Evolutionary conservation across 2,329 filamentous ascomycete genomes (phyloP), one percentile per base, ranked within the genome.

Genomic region (Parastagonospora nodorum): DNA sequence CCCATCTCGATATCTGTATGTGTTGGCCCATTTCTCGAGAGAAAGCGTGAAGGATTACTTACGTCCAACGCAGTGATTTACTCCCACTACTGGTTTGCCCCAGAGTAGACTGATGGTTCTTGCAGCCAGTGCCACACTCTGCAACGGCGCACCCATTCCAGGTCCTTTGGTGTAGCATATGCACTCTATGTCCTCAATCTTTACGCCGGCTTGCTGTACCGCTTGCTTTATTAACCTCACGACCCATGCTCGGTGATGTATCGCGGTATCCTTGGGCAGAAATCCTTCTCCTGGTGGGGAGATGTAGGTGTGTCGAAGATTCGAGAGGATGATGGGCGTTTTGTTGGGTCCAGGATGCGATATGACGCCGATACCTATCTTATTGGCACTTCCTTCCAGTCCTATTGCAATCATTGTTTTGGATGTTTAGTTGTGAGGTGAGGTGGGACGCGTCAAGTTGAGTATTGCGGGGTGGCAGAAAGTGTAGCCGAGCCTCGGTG

Each of bases 61-160:
- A 84, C 81, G 94, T 37, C 94, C 94, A 41, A 99, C 90, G 75
- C 94, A 99, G 77, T 99, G 94, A 76, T 99, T 99, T 24, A 99
- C 94, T 19, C 92, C 93, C 2, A 99, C 88, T 32, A 99, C 80
- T n/a, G 89, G 86, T 74, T 90, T 91, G 45, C 80, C 82, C 94
- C 94, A 99, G 12, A 99, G 82, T 51, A 96, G 77, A 36, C 85
- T 82, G 29, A 97, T 78, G 56, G 89, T 90, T 53, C 94, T 84
- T 15, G 92, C 94, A 1, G 87, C 92, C 31, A 97, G 79, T 29
- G 93, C 93, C 11, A 96, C 91, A 54, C 87, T 87, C 56, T 92
- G 89, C 27, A 99, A 80, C 7, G 94, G 94, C 33, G 91, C 93
- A 51, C 94, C 94, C 94, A 99, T 99, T 0, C 94, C 94, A 0